These are phyloP conservation scores for Cicer chorassanicum DNA, from an alignment of 306 rosid species.

Conservation along the genomic window DNA sequence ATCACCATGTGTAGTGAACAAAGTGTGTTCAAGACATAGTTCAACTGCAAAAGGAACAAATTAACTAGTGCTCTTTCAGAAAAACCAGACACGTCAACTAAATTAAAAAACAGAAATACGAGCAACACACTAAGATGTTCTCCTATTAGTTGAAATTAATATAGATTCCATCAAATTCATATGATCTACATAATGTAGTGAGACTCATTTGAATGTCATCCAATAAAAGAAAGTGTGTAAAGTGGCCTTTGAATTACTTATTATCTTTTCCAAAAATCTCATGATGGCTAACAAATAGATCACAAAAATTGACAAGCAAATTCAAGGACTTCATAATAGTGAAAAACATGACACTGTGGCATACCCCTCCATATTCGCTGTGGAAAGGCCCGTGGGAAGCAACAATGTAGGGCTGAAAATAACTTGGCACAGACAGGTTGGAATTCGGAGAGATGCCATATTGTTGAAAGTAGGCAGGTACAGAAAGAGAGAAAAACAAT, in stretches of 20 bases:
- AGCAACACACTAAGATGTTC: background rate
- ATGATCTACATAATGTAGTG: background rate
- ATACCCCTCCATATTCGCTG: slow-evolving; percentile 87
- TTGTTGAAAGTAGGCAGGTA: slow-evolving; percentile 98
- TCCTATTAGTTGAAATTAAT: background rate
- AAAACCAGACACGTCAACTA: slow-evolving; percentile 23
- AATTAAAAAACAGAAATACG: background rate
- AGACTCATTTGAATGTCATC: background rate
- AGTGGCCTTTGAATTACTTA: slow-evolving; percentile 29
- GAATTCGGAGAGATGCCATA: slow-evolving; percentile 83
- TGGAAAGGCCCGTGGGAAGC: slow-evolving; percentile 94
- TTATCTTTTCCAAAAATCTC: slow-evolving; percentile 5
- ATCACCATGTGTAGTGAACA: slow-evolving; percentile 90
- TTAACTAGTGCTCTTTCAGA: slow-evolving; percentile 28
- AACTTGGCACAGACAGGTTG: slow-evolving; percentile 69
- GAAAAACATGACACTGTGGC: slow-evolving; percentile 38
- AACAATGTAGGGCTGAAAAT: slow-evolving; percentile 90
- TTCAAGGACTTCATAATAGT: slow-evolving; percentile 32
- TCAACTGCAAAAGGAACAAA: slow-evolving; percentile 63
- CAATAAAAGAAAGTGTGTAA: background rate
- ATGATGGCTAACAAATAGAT: slow-evolving; percentile 4
- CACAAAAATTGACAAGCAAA: slow-evolving; percentile 12
- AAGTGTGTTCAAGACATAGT: slow-evolving; percentile 82
- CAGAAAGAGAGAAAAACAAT: slow-evolving; percentile 87
- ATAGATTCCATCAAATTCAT: background rate